Conservation (phyloP, 306 rosid genomes). For the Gastrolobium bilobum region DNA sequence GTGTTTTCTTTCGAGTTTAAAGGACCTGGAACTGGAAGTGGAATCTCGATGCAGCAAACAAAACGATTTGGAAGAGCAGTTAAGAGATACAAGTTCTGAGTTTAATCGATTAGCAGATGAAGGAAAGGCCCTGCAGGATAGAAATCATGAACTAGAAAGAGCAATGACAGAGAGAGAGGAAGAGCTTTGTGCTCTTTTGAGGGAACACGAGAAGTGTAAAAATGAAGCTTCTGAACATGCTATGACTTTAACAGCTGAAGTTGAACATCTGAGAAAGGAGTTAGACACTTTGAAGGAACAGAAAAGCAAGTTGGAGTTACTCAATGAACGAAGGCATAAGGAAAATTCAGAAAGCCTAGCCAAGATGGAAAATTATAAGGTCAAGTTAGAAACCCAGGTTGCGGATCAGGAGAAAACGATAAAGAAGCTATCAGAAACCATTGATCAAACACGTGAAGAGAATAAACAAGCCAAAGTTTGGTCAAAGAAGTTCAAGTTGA, state of each 20-base stretch:
- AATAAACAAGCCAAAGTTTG: conserved; percentile 31
- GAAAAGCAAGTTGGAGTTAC: conserved; percentile 53
- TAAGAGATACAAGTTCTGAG: conserved; percentile 36
- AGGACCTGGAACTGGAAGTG: conserved; percentile 59
- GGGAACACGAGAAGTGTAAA: conserved; percentile 22
- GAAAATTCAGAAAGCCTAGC: conserved; percentile 44
- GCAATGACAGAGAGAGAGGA: conserved; percentile 45
- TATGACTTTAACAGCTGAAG: conserved; percentile 29
- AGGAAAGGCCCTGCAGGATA: conserved; percentile 42
- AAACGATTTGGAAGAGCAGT: conserved; percentile 54
- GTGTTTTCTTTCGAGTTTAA: conserved; percentile 42
- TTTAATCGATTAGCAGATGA: conserved; percentile 25
- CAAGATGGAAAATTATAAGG: conserved; percentile 38
- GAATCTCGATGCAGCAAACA: conserved; percentile 54
- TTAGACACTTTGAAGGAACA: conserved; percentile 47
- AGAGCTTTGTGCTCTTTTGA: conserved; percentile 39
- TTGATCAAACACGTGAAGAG: conserved; percentile 23
- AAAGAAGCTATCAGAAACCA: conserved; percentile 52
- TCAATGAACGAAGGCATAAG: conserved; percentile 43
- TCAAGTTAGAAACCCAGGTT: conserved; percentile 45
- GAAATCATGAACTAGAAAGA: conserved; percentile 43
- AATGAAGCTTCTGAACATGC: conserved; percentile 44
- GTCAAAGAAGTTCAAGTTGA: conserved; percentile 42
- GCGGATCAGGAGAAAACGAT: conserved; percentile 52
- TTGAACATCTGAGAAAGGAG: conserved; percentile 47